Evolutionary conservation across 495 filamentous ascomycete species (phyloP).

Genomic region (Annulohypoxylon stygium): DNA sequence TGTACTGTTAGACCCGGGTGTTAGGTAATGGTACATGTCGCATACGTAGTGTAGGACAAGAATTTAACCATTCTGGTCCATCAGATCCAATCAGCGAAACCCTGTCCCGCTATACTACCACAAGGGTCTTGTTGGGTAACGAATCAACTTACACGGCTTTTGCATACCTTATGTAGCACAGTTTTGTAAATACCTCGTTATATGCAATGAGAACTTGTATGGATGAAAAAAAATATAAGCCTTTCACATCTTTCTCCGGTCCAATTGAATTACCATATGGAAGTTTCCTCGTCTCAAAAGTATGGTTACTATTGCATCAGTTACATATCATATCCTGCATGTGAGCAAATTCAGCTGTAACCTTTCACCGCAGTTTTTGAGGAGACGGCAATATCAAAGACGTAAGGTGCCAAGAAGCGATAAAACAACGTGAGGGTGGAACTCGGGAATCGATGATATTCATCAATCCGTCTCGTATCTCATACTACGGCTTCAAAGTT

Average conservation of each 20-base stretch:
- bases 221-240: neutral
- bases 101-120: neutral
- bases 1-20: constrained; percentile 25
- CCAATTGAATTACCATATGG: neutral
- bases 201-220: neutral
- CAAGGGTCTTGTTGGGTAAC: constrained; percentile 23
- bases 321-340: neutral
- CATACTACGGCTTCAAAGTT: neutral
- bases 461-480: constrained; percentile 11
- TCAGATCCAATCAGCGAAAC: neutral
- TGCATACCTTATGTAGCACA: neutral
- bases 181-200: constrained; percentile 1
- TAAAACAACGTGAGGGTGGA: constrained; percentile 14
- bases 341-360: constrained; percentile 1
- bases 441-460: constrained; percentile 9
- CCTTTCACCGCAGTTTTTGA: constrained; percentile 1
- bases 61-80: constrained; percentile 4
- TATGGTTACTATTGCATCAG: constrained; percentile 1
- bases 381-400: neutral
- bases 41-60: neutral
- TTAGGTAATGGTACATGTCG: constrained; percentile 30
- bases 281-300: neutral
- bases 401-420: constrained; percentile 1
- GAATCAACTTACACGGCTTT: constrained; percentile 38
- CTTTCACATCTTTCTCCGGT: neutral